phyloP scores from a whole-genome alignment of 352 stramenopile genomes.

The Globisporangium recalcitrans region DNA sequence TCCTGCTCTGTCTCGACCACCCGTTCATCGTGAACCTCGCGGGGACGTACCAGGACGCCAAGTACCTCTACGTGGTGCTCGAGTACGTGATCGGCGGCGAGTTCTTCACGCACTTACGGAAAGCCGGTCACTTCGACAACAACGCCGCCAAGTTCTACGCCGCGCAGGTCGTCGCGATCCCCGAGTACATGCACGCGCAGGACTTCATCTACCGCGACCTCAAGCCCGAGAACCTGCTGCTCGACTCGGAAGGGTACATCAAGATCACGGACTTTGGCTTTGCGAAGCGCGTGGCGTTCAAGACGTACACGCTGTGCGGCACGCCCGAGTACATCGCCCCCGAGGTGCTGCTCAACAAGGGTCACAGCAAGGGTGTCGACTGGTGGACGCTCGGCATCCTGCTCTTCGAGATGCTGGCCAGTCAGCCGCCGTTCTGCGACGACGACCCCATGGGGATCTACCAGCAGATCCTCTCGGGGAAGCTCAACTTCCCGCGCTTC shows the following conservation, averaged over 20 bases:
- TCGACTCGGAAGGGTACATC: slow-evolving; percentile 94
- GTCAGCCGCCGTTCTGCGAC: slow-evolving; percentile 94
- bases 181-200: slow-evolving; percentile 95
- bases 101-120: slow-evolving; percentile 95
- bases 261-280: slow-evolving; percentile 95
- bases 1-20: slow-evolving; percentile 90
- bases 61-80: slow-evolving; percentile 97
- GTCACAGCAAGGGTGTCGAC: slow-evolving; percentile 89
- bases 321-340: slow-evolving; percentile 93
- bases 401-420: slow-evolving; percentile 97
- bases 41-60: slow-evolving; percentile 92
- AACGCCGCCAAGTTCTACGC: slow-evolving; percentile 91
- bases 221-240: slow-evolving; percentile 93
- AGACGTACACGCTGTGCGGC: slow-evolving; percentile 93
- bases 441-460: slow-evolving; percentile 96
- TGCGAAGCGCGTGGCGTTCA: slow-evolving; percentile 92
- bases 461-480: slow-evolving; percentile 92
- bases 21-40: slow-evolving; percentile 96
- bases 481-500: slow-evolving; percentile 93
- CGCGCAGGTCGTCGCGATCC: slow-evolving; percentile 93
- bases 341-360: slow-evolving; percentile 89
- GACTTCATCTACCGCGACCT: slow-evolving; percentile 98
- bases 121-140: slow-evolving; percentile 92
- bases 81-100: slow-evolving; percentile 97
- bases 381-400: slow-evolving; percentile 97